Base-by-base conservation (phyloP, 2,329 filamentous ascomycete species). In the Aspergillus hortae region DNA sequence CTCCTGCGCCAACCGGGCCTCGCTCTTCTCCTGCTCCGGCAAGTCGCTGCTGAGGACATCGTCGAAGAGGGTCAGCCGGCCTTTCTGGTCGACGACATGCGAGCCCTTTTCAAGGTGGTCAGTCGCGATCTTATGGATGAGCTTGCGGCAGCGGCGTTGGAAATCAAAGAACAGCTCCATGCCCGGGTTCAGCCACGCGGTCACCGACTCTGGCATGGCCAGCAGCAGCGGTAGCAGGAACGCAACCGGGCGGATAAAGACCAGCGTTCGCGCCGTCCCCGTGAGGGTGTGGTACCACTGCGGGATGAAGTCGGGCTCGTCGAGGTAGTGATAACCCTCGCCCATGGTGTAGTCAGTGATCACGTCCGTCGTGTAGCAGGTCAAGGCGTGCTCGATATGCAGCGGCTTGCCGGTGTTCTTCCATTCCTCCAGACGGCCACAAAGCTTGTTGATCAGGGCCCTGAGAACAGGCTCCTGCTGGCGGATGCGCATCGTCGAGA, bases 321-420 rank as follows among this genome's bases (percentile, higher is more conserved):
- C 66, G 7, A 71, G 59, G 56, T 67, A 69, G 48, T 65, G 55
- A 41, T 62, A 68, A 1, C 58, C 59, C 12, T 59, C 48, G n/a
- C 62, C 61, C 59, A 69, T 62, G n/a, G 62, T 63, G 52, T 76
- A 77, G 48, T 74, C 67, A 53, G 74, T 75, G 56, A 79, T 74
- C 42, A 77, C 69, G 30, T 78, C 76, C 30, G 74, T 74, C 2
- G 73, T 73, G 43, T 73, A 65, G 17, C 73, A 74, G 19, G 67
- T 71, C 46, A 72, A 74, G 0, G 70, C 63, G 51, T 66, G 54
- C 33, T 66, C 58, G 30, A 63, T 50, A 23, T 58, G 54, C 30
- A 67, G 49, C 2, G 62, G 57, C 33, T 48, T 41, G 3, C 48
- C 41, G 19, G 55, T 56, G 12, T 52, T 48, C 33, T 53, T 55